Evolutionary conservation across 345 rosid genomes (phyloP).

Genomic region (Combretum micranthum): DNA sequence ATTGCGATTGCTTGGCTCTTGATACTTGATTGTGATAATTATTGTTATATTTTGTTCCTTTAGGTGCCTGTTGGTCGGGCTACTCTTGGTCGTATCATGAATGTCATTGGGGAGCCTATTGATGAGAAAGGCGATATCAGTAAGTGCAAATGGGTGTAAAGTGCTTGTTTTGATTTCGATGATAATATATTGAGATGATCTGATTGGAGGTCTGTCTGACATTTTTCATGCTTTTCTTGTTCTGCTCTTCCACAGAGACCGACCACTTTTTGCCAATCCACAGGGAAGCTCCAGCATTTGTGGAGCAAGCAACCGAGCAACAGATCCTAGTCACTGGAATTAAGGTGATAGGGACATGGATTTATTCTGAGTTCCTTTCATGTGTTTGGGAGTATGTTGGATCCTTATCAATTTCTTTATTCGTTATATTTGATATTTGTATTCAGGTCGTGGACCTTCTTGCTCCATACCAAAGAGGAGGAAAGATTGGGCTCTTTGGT

Average conservation of each 20-base stretch:
- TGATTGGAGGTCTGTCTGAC: too few species aligned
- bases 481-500: slow-evolving; percentile 19
- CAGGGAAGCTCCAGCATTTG: slow-evolving; percentile 93
- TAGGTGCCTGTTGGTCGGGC: slow-evolving; percentile 98
- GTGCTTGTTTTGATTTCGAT: too few species aligned
- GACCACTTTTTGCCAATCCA: slow-evolving; percentile 89
- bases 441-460: slow-evolving; percentile 14
- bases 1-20: too few species aligned
- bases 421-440: too few species aligned
- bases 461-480: slow-evolving; percentile 18
- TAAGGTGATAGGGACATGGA: slow-evolving; percentile 33
- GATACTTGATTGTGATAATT: too few species aligned
- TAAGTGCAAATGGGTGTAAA: slow-evolving; percentile 23
- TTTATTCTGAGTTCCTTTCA: too few species aligned
- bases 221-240: too few species aligned
- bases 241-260: slow-evolving; percentile 39
- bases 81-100: slow-evolving; percentile 94
- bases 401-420: too few species aligned
- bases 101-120: slow-evolving; percentile 96
- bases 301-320: slow-evolving; percentile 95
- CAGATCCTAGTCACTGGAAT: slow-evolving; percentile 98
- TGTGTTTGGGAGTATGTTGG: too few species aligned
- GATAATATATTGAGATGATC: too few species aligned
- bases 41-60: too few species aligned
- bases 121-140: slow-evolving; percentile 83